These are phyloP conservation scores for Fusarium tricinctum DNA, from an alignment of 2,329 filamentous ascomycete species.

Conservation along the genomic window DNA sequence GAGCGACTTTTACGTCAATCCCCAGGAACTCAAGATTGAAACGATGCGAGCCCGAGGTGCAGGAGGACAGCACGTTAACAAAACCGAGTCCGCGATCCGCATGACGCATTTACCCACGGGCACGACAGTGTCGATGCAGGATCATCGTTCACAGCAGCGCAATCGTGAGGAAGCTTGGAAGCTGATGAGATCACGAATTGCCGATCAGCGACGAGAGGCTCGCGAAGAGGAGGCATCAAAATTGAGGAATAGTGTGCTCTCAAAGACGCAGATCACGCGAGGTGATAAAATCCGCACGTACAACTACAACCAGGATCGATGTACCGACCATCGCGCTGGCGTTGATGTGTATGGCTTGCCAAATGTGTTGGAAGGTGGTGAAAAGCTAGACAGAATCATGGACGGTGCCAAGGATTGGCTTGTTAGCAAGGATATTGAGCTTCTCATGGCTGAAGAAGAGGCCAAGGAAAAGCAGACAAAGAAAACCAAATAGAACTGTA, in stretches of 20 bases:
- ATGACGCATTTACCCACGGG: constrained; percentile 92
- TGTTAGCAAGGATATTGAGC: constrained; percentile 79
- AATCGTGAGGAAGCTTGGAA: constrained; percentile 92
- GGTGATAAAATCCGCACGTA: constrained; percentile 96
- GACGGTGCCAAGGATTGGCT: constrained; percentile 83
- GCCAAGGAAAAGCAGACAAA: constrained; percentile 49
- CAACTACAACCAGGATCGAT: constrained; percentile 81
- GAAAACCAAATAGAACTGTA: constrained; percentile 21
- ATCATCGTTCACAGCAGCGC: constrained; percentile 88
- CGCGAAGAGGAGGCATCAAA: constrained; percentile 83
- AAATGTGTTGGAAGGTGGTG: constrained; percentile 80
- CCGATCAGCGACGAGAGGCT: constrained; percentile 82
- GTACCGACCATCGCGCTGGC: constrained; percentile 89
- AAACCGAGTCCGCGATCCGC: constrained; percentile 94
- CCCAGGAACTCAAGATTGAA: constrained; percentile 84
- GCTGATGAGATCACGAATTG: constrained; percentile 84
- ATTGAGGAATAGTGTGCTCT: constrained; percentile 82
- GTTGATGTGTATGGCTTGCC: constrained; percentile 84
- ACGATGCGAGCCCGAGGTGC: constrained; percentile 94
- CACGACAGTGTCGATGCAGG: constrained; percentile 91
- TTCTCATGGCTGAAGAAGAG: constrained; percentile 75
- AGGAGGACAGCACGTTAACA: constrained; percentile 98
- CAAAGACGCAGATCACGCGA: constrained; percentile 84
- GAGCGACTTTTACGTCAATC: constrained; percentile 91
- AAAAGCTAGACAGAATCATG: constrained; percentile 81